Base-by-base conservation (phyloP, 129 eudicot genomes). In the Chrysanthemum lavandulifolium region DNA sequence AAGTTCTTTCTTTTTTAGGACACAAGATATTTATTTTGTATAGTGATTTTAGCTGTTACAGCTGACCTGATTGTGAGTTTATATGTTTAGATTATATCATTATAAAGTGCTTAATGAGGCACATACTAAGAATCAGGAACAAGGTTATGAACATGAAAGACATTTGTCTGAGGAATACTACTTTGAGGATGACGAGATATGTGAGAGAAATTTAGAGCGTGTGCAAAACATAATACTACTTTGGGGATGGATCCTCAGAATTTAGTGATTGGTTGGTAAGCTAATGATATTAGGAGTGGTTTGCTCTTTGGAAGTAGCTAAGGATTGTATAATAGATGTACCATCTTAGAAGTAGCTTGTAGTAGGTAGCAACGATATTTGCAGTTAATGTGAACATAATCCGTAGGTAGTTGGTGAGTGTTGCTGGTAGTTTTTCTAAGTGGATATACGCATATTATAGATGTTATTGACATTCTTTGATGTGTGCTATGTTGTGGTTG, bases 231-330 rank as follows among this genome's bases (percentile, higher is more conserved):
- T 47, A 10, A 18, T 48, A 45, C 48, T 19, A 18, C 27, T 25
- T 16, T 13, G 21, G 63, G 63, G 63, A 68, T 50, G 19, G 72
- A 49, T 23, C 14, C 19, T 50, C 48, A 12, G 21, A 10, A n/a
- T 27, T 61, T 2, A 11, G 58, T 48, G 33, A 48, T 61, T 73
- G 58, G 77, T 47, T 73, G 56, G 77, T 61, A 25, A 15, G 4
- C 29, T 9, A 25, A 61, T 2, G 57, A 47, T n/a, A 6, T 48
- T 47, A 47, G 31, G 33, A 51, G 15, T 19, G 36, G 4, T n/a
- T 73, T 62, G 21, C 2, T 68, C 2, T 50, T 19, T n/a, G 58
- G 21, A 73, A 49, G 65, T 13, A 55, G 16, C 12, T 16, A 58
- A 33, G 61, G 19, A 49, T 5, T 57, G 10, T 54, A 14, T 10